These are phyloP conservation scores for Ziziphus jujuba DNA, from an alignment of 306 rosid species.

Conservation along the genomic window DNA sequence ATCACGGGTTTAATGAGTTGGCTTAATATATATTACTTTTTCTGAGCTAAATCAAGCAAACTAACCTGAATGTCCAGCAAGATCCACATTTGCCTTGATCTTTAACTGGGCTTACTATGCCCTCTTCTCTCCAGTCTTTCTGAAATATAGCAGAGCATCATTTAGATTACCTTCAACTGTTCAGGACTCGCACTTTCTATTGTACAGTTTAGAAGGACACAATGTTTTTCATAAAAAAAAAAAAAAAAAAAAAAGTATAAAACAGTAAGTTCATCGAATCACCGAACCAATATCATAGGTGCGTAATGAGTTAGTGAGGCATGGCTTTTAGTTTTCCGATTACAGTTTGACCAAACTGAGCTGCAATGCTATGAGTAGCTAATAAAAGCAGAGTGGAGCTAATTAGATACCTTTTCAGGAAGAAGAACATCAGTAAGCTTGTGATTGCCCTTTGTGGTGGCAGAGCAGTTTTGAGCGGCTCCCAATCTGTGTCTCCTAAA, in stretches of 20 bases:
- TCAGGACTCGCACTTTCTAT: neutral
- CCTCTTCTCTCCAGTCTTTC: conserved; percentile 92
- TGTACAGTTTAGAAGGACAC: neutral
- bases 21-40: neutral
- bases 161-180: neutral
- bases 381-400: neutral
- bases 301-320: too few species aligned
- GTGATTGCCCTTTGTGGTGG: conserved; percentile 75
- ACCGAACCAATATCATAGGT: too few species aligned
- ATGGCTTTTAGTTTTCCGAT: too few species aligned
- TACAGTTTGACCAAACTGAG: too few species aligned
- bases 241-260: too few species aligned
- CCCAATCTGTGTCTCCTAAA: conserved; percentile 67
- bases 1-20: neutral
- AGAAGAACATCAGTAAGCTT: conserved; percentile 51
- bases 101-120: conserved; percentile 76
- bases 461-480: conserved; percentile 97
- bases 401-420: conserved; percentile 49
- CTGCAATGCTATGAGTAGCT: too few species aligned
- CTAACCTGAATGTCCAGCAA: conserved; percentile 77
- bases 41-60: conserved; percentile 10
- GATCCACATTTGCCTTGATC: conserved; percentile 77
- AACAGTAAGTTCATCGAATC: too few species aligned
- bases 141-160: conserved; percentile 28
- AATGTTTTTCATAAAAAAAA: too few species aligned